Conservation (phyloP, 306 rosid genomes). For the Rosa persica region DNA sequence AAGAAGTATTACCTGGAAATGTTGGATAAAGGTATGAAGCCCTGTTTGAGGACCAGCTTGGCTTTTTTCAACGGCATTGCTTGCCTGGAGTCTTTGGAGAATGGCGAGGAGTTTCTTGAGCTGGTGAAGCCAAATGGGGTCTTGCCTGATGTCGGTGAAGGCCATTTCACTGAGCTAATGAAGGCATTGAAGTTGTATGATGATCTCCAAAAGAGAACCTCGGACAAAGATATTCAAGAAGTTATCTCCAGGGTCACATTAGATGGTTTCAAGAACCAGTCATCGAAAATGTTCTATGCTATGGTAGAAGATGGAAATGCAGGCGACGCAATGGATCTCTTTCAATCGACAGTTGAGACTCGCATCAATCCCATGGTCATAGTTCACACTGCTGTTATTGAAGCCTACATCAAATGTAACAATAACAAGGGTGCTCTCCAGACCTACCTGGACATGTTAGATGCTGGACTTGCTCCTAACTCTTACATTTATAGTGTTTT, state of each 20-base stretch:
- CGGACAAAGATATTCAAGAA: background rate
- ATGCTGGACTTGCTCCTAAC: conserved; percentile 58
- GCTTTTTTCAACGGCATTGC: background rate
- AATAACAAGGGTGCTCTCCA: conserved; percentile 58
- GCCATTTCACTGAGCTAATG: background rate
- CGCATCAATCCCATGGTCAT: conserved; percentile 59
- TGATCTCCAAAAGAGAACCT: background rate
- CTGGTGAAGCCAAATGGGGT: background rate
- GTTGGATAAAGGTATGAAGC: conserved; percentile 8
- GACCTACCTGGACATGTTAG: conserved; percentile 63
- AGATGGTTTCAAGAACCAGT: background rate
- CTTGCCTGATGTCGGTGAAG: background rate
- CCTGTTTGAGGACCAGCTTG: background rate
- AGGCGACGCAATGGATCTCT: conserved; percentile 59
- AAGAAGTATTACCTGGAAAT: background rate
- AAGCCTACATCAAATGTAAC: conserved; percentile 55
- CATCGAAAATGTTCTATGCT: background rate
- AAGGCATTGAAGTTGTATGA: background rate
- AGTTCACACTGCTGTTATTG: conserved; percentile 55
- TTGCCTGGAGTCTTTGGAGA: background rate
- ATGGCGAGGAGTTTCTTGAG: background rate
- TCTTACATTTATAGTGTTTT: conserved; percentile 63
- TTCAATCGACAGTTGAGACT: conserved; percentile 18
- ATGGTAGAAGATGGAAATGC: background rate
- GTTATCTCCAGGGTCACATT: background rate